phyloP scores from a whole-genome alignment of 2,329 filamentous ascomycete genomes.

The Paecilomyces variotii region DNA sequence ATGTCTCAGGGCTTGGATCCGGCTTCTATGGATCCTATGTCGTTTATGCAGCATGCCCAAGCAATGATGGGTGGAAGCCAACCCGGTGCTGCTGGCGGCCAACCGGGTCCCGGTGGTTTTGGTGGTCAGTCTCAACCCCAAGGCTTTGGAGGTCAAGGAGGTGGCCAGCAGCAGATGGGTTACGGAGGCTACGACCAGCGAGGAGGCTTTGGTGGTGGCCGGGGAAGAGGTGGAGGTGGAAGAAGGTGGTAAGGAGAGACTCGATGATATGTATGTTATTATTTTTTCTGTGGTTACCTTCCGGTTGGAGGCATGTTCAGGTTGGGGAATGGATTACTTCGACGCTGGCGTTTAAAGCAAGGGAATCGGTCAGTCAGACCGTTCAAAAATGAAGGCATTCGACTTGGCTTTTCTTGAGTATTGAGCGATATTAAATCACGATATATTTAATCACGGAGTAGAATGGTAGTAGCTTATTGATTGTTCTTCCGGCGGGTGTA shows the following conservation, averaged over 20 bases:
- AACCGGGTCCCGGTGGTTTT: constrained; percentile 27
- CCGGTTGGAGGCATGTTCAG: neutral
- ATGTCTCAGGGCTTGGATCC: constrained; percentile 48
- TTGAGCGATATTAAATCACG: neutral
- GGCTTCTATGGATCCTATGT: constrained; percentile 45
- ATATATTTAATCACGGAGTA: too few relatives aligned
- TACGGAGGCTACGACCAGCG: constrained; percentile 35
- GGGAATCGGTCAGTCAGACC: neutral
- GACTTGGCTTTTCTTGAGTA: neutral
- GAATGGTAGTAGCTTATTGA: neutral
- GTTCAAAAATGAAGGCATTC: neutral
- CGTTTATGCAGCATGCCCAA: constrained; percentile 48
- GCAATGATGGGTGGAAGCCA: constrained; percentile 40
- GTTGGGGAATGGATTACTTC: neutral
- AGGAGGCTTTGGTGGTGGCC: constrained; percentile 27
- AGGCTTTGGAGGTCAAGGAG: constrained; percentile 26
- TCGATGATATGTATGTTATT: constrained; percentile 6
- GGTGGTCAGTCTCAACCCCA: constrained; percentile 24
- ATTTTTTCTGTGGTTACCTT: constrained; percentile 5
- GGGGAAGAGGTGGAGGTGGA: constrained; percentile 26
- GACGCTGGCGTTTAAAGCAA: constrained; percentile 1
- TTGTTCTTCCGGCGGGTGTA: neutral
- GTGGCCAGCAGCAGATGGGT: constrained; percentile 34
- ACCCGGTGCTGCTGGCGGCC: constrained; percentile 29
- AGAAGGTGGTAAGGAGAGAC: constrained; percentile 28